These are phyloP conservation scores for Calonectria montana DNA, from an alignment of 2,329 filamentous ascomycete genomes.

Conservation along the genomic window DNA sequence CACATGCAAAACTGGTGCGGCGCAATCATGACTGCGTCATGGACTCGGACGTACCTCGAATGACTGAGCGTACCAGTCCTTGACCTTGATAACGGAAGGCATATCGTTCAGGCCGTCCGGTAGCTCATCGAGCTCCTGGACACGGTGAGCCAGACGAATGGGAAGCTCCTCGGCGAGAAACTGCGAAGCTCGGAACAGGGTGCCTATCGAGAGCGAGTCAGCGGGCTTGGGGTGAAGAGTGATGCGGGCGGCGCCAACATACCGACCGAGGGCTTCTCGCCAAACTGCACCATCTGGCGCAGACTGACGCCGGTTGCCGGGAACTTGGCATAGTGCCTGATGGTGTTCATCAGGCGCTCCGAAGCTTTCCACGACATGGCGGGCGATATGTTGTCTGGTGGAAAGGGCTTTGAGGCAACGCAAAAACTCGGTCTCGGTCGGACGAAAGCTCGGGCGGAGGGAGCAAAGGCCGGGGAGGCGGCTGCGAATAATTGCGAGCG, in stretches of 20 bases:
- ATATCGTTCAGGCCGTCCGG: constrained; percentile 98
- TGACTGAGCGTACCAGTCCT: constrained; percentile 99
- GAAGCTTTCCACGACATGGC: constrained; percentile 94
- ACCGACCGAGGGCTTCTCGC: constrained; percentile 92
- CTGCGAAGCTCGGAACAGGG: constrained; percentile 95
- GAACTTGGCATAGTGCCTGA: constrained; percentile 96
- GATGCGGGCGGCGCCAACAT: constrained; percentile 89
- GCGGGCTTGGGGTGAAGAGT: constrained; percentile 67
- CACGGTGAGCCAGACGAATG: constrained; percentile 94
- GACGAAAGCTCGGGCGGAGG: constrained; percentile 41
- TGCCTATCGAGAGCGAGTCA: constrained; percentile 67
- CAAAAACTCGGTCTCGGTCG: constrained; percentile 33
- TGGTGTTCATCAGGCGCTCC: constrained; percentile 93
- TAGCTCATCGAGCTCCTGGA: constrained; percentile 91
- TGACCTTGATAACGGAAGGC: constrained; percentile 94
- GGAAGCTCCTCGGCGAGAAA: constrained; percentile 98
- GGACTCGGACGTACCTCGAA: constrained; percentile 78
- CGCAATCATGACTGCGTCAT: constrained; percentile 3
- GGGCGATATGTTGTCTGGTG: constrained; percentile 32
- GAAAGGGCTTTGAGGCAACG: neutral
- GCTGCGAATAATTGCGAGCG: constrained; percentile 34
- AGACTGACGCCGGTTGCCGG: constrained; percentile 96
- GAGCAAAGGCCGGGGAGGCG: constrained; percentile 36
- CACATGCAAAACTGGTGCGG: constrained; percentile 5
- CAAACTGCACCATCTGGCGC: constrained; percentile 99